These are phyloP conservation scores for Wakefieldia striispora DNA, from an alignment of 768 basidiomycete species.

Conservation along the genomic window DNA sequence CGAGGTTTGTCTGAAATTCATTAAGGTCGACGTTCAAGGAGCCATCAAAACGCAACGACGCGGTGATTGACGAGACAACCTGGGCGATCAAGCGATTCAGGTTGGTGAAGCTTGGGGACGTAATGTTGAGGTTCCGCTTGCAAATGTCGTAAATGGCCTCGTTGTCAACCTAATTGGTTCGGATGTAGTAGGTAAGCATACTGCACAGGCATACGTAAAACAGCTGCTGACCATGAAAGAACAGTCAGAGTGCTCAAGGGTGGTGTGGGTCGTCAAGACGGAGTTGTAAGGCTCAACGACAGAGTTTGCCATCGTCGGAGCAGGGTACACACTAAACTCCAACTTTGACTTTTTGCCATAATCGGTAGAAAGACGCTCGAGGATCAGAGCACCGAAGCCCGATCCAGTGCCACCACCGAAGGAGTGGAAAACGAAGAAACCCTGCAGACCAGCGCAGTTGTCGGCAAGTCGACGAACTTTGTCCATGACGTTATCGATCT, in stretches of 20 bases:
- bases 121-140: constrained; percentile 89
- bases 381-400: constrained; percentile 93
- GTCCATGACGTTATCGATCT: constrained; percentile 96
- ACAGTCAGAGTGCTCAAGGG: constrained; percentile 97
- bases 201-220: constrained; percentile 2
- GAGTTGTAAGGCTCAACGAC: constrained; percentile 99
- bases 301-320: constrained; percentile 88
- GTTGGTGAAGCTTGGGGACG: constrained; percentile 89
- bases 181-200: constrained; percentile 4
- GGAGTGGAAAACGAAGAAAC: constrained; percentile 99
- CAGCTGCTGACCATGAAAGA: constrained; percentile 84
- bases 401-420: constrained; percentile 99
- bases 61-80: constrained; percentile 97
- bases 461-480: constrained; percentile 92
- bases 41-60: constrained; percentile 73
- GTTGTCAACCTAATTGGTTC: constrained; percentile 61
- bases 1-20: constrained; percentile 99
- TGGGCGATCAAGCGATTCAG: constrained; percentile 97
- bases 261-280: constrained; percentile 95
- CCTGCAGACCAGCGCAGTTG: constrained; percentile 95
- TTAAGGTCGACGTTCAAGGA: constrained; percentile 75
- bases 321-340: constrained; percentile 96
- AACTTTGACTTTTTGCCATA: constrained; percentile 99
- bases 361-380: constrained; percentile 94
- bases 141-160: constrained; percentile 75